Conservation (phyloP, 345 rosid genomes). For the Salix suchowensis region DNA sequence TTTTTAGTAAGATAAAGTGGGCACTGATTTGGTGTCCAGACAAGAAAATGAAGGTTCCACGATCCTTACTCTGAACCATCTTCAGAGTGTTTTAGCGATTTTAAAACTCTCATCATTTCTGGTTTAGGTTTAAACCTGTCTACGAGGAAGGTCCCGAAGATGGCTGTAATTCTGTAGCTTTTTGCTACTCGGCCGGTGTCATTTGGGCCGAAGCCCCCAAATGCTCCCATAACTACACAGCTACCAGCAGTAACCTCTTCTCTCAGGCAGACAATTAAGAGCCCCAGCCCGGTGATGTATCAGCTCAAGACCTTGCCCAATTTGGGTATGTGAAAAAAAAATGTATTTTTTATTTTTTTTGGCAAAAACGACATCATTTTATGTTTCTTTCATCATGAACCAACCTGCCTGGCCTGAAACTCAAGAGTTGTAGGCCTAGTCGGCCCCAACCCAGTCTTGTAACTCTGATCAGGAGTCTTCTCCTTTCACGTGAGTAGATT, state of each 20-base stretch:
- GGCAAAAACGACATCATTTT: too few species aligned
- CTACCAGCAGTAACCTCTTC: too few species aligned
- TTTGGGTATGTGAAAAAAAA: too few species aligned
- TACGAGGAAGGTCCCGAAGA: not conserved
- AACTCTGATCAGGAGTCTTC: not conserved
- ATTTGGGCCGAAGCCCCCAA: not conserved
- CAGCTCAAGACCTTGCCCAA: too few species aligned
- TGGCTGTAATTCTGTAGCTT: not conserved
- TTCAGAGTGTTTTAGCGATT: not conserved
- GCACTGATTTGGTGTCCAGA: not conserved
- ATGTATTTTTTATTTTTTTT: too few species aligned
- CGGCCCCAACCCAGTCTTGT: too few species aligned
- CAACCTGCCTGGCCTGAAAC: too few species aligned
- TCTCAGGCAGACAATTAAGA: not conserved
- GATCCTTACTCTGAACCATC: not conserved
- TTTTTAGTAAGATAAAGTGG: not conserved
- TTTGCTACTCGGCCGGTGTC: not conserved
- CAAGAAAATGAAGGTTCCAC: conserved; percentile 7
- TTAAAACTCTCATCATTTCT: not conserved
- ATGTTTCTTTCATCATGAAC: too few species aligned
- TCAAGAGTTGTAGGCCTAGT: too few species aligned
- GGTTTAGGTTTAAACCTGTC: not conserved
- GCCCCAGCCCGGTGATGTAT: too few species aligned
- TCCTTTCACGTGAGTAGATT: not conserved
- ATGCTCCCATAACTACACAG: not conserved